Evolutionary conservation across 441 rosid species (phyloP), one percentile per base, ranked within the genome.

Genomic region (Sinapis alba): DNA sequence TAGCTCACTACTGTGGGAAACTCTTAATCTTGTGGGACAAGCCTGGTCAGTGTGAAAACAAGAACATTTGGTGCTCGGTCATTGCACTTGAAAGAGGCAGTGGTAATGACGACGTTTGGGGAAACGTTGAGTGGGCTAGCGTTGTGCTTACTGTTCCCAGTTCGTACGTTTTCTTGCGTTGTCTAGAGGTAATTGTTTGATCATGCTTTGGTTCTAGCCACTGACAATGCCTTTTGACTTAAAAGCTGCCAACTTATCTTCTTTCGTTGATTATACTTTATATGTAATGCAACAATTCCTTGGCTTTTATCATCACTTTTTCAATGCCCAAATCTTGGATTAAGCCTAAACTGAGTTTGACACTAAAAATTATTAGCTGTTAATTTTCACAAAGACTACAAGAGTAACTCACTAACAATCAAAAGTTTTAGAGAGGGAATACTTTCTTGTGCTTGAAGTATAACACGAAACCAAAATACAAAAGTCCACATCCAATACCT

Each of bases 361-460:
- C 15, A 41, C 1, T 51, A 26, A 43, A 16, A 47, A 47, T 54
- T 23, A 24, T 21, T 38, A 12, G 6, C 28, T 26, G 5, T 26
- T 26, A 4, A 26, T 26, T 6, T 26, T 26, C 28, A 26, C 28
- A 26, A 26, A 26, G 28, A 26, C 28, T 34, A 34, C 19, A 15
- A 45, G 8, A 45, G 53, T 47, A 47, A 47, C 21, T 47, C 13
- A 18, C 65, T 30, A 30, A 30, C 64, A 16, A 47, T 26, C 28
- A 8, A 15, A 6, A 86, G 54, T 53, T 28, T 77, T 84, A 91
- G 78, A 86, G 71, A 30, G 97, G 97, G 62, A 93, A 89, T 50
- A 93, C 89, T 82, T 90, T 96, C 78, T 90, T 89, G 84, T 90
- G 79, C 89, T 84, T 88, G 71, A 96, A 93, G 79, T 93, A 96